phyloP scores from a whole-genome alignment of 176 grass and related monocot genomes.

The Typha latifolia region DNA sequence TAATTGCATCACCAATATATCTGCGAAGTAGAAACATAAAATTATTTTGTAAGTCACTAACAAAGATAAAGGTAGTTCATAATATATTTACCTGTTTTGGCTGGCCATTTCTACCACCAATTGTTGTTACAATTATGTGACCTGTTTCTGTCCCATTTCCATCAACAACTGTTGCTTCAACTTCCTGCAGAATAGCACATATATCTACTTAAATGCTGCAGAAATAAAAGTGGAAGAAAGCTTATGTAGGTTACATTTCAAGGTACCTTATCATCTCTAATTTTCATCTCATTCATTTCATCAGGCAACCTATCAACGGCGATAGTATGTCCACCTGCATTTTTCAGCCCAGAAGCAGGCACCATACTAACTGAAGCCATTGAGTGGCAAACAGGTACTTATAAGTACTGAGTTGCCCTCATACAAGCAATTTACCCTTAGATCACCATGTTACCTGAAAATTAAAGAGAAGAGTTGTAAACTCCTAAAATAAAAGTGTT shows the following conservation, averaged over 20 bases:
- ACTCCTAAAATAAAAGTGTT: neutral
- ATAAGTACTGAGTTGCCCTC: neutral
- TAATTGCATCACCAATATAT: conserved; percentile 6
- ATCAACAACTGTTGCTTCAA: conserved; percentile 57
- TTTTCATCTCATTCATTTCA: conserved; percentile 68
- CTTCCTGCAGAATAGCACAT: conserved; percentile 28
- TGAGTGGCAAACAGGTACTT: neutral
- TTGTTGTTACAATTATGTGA: conserved; percentile 75
- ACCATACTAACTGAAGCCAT: conserved; percentile 43
- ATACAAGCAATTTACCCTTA: neutral
- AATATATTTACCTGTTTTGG: conserved; percentile 47
- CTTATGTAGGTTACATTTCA: neutral
- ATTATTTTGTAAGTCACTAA: neutral
- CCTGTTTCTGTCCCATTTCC: conserved; percentile 66
- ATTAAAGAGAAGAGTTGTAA: neutral
- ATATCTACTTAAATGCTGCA: neutral
- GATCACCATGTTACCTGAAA: conserved; percentile 1
- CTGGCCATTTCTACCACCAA: conserved; percentile 61
- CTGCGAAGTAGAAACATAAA: neutral
- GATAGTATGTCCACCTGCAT: conserved; percentile 29
- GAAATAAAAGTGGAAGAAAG: neutral
- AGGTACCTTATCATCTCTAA: conserved; percentile 61
- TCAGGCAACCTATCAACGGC: conserved; percentile 39
- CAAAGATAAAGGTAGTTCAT: neutral
- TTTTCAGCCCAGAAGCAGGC: conserved; percentile 30